Conservation (phyloP, 768 basidiomycete species). For the Boletus reticulatus region DNA sequence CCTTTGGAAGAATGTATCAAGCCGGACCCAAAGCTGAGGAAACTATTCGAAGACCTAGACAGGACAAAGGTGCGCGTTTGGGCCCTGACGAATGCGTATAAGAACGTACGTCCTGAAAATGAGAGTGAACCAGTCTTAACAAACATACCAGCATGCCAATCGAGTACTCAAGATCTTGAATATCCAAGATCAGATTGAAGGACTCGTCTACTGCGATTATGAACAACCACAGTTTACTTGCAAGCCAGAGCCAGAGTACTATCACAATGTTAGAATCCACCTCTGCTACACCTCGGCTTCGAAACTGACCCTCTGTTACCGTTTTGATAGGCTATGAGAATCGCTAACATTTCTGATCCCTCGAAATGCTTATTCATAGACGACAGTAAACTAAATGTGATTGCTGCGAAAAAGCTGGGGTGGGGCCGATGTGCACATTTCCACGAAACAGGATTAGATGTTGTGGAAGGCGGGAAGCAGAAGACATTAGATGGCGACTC, state of each 20-base stretch:
- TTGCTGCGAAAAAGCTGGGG: conserved; percentile 59
- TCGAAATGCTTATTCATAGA: conserved; percentile 78
- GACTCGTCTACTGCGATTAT: conserved; percentile 81
- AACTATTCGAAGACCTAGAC: conserved; percentile 78
- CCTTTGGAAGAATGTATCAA: conserved; percentile 79
- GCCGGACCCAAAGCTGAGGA: conserved; percentile 57
- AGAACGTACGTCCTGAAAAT: conserved; percentile 44
- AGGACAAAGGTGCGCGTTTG: conserved; percentile 74
- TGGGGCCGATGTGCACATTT: conserved; percentile 81
- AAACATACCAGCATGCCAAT: conserved; percentile 62
- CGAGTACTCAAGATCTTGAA: conserved; percentile 75
- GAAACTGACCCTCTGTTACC: not conserved
- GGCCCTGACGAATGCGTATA: conserved; percentile 86
- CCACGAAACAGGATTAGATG: conserved; percentile 62
- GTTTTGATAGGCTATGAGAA: conserved; percentile 55
- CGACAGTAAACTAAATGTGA: conserved; percentile 69
- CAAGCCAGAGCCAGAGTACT: conserved; percentile 79
- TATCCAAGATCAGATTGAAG: conserved; percentile 69
- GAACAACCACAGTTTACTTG: conserved; percentile 61
- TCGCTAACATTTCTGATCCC: conserved; percentile 60
- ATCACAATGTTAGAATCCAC: conserved; percentile 46
- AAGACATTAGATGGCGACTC: conserved; percentile 42
- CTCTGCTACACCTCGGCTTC: not conserved
- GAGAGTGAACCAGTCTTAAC: conserved; percentile 3
- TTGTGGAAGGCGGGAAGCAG: conserved; percentile 59